phyloP scores from a whole-genome alignment of 169 alveolate species.

The Blepharisma undulans region DNA sequence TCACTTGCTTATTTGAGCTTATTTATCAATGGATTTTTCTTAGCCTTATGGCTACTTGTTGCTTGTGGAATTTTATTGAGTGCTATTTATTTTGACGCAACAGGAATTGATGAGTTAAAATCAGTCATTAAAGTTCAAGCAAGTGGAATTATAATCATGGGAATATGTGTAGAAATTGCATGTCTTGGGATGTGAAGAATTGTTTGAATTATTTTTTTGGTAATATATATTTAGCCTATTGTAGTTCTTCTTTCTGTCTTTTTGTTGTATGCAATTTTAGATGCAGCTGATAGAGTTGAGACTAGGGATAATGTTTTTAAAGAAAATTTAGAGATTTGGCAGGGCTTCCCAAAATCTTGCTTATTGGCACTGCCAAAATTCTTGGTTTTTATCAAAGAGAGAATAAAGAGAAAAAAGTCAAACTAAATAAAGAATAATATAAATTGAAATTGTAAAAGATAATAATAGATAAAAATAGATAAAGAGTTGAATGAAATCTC shows the following conservation, averaged over 20 bases:
- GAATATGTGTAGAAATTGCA: neutral
- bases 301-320: neutral
- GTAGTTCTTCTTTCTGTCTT: neutral
- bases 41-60: neutral
- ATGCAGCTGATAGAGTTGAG: neutral
- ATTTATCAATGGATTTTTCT: neutral
- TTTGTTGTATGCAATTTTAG: neutral
- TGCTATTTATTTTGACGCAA: neutral
- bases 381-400: neutral
- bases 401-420: neutral
- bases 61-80: neutral
- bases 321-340: neutral
- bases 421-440: too few relatives aligned
- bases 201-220: neutral
- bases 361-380: neutral
- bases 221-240: neutral
- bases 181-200: neutral
- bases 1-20: neutral
- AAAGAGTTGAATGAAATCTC: too few relatives aligned
- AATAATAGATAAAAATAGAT: neutral
- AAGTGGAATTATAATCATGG: neutral
- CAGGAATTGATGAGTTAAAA: neutral
- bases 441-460: neutral
- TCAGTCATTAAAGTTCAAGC: neutral
- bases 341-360: neutral